phyloP scores from a whole-genome alignment of 164 flowering plant species.

The Magnolia kwangsiensis region DNA sequence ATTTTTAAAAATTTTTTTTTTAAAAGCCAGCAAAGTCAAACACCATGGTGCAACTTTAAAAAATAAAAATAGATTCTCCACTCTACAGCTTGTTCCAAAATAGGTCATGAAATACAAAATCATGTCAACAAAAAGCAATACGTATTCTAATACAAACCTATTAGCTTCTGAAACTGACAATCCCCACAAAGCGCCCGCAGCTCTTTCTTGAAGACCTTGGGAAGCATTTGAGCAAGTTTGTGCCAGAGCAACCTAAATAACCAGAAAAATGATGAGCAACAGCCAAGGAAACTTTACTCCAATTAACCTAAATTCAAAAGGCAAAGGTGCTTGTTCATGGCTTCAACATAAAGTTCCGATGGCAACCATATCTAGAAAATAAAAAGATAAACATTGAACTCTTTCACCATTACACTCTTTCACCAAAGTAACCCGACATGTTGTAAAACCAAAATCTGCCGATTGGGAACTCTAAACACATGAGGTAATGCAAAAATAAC shows the following conservation, averaged over 20 bases:
- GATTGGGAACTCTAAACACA: no score
- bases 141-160: slow-evolving; percentile 41
- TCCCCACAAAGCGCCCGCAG: slow-evolving; percentile 99
- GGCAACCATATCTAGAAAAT: neutral
- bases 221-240: slow-evolving; percentile 79
- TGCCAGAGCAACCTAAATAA: slow-evolving; percentile 89
- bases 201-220: slow-evolving; percentile 97
- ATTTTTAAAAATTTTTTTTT: no score
- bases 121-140: neutral
- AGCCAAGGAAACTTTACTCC: neutral
- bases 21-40: no score
- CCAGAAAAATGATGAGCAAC: slow-evolving; percentile 5
- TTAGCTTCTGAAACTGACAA: slow-evolving; percentile 96
- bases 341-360: neutral
- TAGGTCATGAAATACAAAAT: neutral
- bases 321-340: neutral
- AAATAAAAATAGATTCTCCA: neutral
- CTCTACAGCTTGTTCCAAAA: neutral
- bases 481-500: no score
- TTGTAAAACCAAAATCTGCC: no score
- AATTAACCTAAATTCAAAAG: no score
- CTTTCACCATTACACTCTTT: neutral
- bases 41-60: no score
- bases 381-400: neutral
- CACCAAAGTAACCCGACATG: neutral